A percentile compares a stretch with the other conserved stretches of the same genome.
These are phyloP conservation scores for Coemansia umbellata DNA, from an alignment of 192 early-diverging fungal genomes.

Conservation along the genomic window DNA sequence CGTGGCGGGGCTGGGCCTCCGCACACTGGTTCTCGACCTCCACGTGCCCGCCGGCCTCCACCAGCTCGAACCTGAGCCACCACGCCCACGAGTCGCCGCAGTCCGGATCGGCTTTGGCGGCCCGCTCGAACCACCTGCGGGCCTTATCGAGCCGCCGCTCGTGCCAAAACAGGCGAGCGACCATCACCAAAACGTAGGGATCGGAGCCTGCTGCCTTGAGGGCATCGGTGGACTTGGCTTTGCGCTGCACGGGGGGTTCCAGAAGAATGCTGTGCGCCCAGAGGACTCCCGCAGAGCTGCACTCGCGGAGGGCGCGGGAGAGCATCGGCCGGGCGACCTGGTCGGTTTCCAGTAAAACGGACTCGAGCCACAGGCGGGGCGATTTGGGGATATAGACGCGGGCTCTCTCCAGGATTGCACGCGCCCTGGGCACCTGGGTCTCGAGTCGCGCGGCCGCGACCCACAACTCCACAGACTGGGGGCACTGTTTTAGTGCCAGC, in stretches of 20 bases:
- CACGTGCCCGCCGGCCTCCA: constrained; percentile 14
- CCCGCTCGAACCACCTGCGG: constrained; percentile 84
- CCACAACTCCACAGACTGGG: constrained; percentile 79
- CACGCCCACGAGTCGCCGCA: constrained; percentile 93
- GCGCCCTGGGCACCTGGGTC: constrained; percentile 55
- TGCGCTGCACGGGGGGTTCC: constrained; percentile 79
- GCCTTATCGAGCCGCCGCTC: constrained; percentile 95
- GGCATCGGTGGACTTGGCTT: constrained; percentile 84
- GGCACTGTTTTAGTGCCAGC: constrained; percentile 69
- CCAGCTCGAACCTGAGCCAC: constrained; percentile 87
- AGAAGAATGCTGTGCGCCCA: constrained; percentile 87
- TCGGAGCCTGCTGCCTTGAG: constrained; percentile 89
- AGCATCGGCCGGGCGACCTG: constrained; percentile 66
- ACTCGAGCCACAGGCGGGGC: constrained; percentile 85
- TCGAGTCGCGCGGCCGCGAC: constrained; percentile 75
- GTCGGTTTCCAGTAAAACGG: constrained; percentile 45
- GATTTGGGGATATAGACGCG: constrained; percentile 78
- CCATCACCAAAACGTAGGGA: constrained; percentile 68
- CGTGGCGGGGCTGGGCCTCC: constrained; percentile 82
- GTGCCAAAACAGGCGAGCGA: constrained; percentile 89
- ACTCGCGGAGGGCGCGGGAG: constrained; percentile 91
- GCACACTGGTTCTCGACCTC: constrained; percentile 52
- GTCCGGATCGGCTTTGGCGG: constrained; percentile 78
- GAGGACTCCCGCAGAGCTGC: constrained; percentile 75
- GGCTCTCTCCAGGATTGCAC: constrained; percentile 80